phyloP scores from a whole-genome alignment of 495 filamentous ascomycete species.

The Aspergillus nanangensis region DNA sequence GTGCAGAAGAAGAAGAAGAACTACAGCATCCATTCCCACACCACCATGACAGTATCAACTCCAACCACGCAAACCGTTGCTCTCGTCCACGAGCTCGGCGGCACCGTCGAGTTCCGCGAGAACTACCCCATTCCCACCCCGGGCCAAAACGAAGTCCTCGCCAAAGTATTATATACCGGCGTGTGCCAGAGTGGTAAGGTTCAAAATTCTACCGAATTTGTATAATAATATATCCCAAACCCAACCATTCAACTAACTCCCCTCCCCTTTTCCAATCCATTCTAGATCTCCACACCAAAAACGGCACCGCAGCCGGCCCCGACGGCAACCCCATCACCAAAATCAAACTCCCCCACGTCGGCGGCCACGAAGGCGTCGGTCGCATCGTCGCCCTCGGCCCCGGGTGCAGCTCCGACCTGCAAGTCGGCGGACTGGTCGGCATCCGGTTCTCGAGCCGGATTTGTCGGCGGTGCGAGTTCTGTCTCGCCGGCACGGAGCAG shows the following conservation, averaged over 20 bases:
- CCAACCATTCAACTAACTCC: neutral
- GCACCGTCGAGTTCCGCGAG: slow-evolving; percentile 38
- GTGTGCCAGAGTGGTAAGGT: slow-evolving; percentile 45
- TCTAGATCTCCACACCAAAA: slow-evolving; percentile 44
- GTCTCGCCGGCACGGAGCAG: slow-evolving; percentile 43
- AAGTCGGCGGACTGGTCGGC: slow-evolving; percentile 39
- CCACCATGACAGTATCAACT: slow-evolving; percentile 18
- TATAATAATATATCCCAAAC: too few species aligned
- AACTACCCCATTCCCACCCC: slow-evolving; percentile 44
- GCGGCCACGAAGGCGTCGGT: slow-evolving; percentile 47
- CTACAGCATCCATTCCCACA: neutral
- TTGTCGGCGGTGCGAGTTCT: slow-evolving; percentile 45
- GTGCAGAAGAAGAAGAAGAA: too few species aligned
- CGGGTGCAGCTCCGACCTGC: slow-evolving; percentile 22
- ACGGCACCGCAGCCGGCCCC: slow-evolving; percentile 37
- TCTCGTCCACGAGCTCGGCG: slow-evolving; percentile 38
- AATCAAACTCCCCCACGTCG: slow-evolving; percentile 46
- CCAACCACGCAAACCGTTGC: slow-evolving; percentile 43
- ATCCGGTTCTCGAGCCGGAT: slow-evolving; percentile 43
- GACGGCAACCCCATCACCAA: slow-evolving; percentile 42
- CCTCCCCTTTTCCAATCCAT: too few species aligned
- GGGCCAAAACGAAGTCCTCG: slow-evolving; percentile 42
- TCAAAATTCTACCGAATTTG: too few species aligned
- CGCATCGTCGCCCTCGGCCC: slow-evolving; percentile 38
- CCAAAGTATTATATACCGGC: slow-evolving; percentile 45